Percentiles rank a stretch among this genome's conserved stretches.
Conservation (phyloP, 371 early-diverging fungal species). For the Rhizopus stolonifer region DNA sequence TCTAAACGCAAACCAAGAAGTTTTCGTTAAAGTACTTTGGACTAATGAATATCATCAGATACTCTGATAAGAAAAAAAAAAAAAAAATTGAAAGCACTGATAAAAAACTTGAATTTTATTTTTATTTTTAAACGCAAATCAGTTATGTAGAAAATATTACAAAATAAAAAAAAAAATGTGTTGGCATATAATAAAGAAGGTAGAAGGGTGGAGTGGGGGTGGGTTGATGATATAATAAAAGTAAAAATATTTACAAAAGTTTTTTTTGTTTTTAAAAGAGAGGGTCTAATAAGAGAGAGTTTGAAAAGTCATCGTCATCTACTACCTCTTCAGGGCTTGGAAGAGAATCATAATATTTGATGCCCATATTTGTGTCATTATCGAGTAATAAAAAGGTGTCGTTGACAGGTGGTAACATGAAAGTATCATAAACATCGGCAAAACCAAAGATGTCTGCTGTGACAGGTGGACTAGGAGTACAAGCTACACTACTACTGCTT, state of each 20-base stretch:
- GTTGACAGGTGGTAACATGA: slow-evolving; percentile 31
- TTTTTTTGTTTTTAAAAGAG: slow-evolving; percentile 21
- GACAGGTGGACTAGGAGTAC: slow-evolving; percentile 30
- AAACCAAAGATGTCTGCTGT: slow-evolving; percentile 23
- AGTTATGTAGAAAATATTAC: too few relatives aligned
- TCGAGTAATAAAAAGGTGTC: slow-evolving; percentile 29
- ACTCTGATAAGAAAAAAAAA: too few relatives aligned
- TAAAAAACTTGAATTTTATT: too few relatives aligned
- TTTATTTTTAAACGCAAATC: too few relatives aligned
- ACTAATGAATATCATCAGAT: too few relatives aligned
- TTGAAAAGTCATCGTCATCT: slow-evolving; percentile 18
- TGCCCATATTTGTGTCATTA: slow-evolving; percentile 18
- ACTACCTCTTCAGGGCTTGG: slow-evolving; percentile 17
- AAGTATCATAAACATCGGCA: slow-evolving; percentile 27
- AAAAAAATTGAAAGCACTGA: too few relatives aligned
- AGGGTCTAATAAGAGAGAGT: slow-evolving; percentile 26
- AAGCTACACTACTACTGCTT: slow-evolving; percentile 19
- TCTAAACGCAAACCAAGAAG: too few relatives aligned
- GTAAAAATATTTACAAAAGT: slow-evolving; percentile 4
- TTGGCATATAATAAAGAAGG: too few relatives aligned
- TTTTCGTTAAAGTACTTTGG: too few relatives aligned
- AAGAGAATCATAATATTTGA: slow-evolving; percentile 22
- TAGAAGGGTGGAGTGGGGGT: too few relatives aligned
- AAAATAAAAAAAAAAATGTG: too few relatives aligned
- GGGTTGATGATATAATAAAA: too few relatives aligned